Evolutionary conservation across 1,139 yeast species (phyloP).

Genomic region (Blastobotrys illinoisensis): DNA sequence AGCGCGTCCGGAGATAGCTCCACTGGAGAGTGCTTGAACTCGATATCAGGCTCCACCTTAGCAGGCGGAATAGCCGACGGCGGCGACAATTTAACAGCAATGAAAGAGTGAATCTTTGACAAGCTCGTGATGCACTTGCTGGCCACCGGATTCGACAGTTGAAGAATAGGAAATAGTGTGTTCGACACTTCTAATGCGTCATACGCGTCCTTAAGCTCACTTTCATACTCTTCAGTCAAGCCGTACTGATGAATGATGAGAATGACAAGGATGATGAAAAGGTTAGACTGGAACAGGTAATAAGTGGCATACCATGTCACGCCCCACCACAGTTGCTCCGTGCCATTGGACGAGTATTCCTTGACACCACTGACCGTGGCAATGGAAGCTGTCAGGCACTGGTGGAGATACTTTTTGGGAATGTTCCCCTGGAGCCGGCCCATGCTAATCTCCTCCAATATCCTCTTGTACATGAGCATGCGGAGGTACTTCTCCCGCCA

Average conservation of each 20-base stretch:
- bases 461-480: conserved; percentile 12
- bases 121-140: conserved; percentile 6
- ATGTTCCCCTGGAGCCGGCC: conserved; percentile 5
- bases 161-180: neutral
- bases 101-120: conserved; percentile 2
- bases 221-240: neutral
- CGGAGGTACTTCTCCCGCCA: conserved; percentile 15
- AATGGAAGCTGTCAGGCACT: conserved; percentile 9
- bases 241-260: conserved; percentile 6
- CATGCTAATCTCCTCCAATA: conserved; percentile 12
- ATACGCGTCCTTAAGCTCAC: conserved; percentile 1
- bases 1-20: neutral
- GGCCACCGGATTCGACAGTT: conserved; percentile 5
- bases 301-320: conserved; percentile 16
- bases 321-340: conserved; percentile 11
- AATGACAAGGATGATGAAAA: conserved; percentile 10
- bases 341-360: conserved; percentile 6
- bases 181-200: conserved; percentile 3
- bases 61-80: neutral
- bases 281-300: conserved; percentile 12
- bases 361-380: conserved; percentile 8
- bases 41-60: neutral
- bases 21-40: neutral
- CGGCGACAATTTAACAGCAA: neutral
- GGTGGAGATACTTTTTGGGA: conserved; percentile 4